phyloP scores from a whole-genome alignment of 2,329 filamentous ascomycete genomes.

The Sclerotinia nivalis region DNA sequence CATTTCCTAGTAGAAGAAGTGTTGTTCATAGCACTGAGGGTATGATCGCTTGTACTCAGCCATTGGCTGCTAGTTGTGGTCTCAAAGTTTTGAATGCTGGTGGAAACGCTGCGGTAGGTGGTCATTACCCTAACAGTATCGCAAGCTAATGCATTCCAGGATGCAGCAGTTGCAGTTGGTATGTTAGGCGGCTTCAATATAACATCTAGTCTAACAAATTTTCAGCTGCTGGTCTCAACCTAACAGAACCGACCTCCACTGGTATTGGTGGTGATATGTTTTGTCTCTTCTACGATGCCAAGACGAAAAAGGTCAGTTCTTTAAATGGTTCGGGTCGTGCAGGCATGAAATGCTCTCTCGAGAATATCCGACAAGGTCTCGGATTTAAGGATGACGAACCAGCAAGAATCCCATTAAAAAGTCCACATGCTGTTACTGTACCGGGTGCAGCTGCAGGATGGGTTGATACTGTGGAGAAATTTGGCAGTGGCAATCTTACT shows the following conservation, averaged over 20 bases:
- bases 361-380: slow-evolving; percentile 69
- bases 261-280: slow-evolving; percentile 93
- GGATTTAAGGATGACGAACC: slow-evolving; percentile 58
- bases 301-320: slow-evolving; percentile 76
- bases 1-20: slow-evolving; percentile 79
- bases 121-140: slow-evolving; percentile 24
- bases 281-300: slow-evolving; percentile 32
- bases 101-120: slow-evolving; percentile 84
- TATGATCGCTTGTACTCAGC: slow-evolving; percentile 87
- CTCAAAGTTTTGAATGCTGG: slow-evolving; percentile 81
- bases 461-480: slow-evolving; percentile 83
- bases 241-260: slow-evolving; percentile 90
- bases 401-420: slow-evolving; percentile 68
- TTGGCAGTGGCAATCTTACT: slow-evolving; percentile 82
- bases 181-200: slow-evolving; percentile 40
- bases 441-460: slow-evolving; percentile 92
- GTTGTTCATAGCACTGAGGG: slow-evolving; percentile 92
- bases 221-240: slow-evolving; percentile 81
- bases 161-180: slow-evolving; percentile 94
- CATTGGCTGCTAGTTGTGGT: slow-evolving; percentile 84
- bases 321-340: slow-evolving; percentile 93
- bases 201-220: slow-evolving; percentile 16
- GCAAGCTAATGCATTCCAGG: slow-evolving; percentile 51
- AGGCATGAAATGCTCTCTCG: slow-evolving; percentile 66
- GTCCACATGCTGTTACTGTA: slow-evolving; percentile 79